Percentiles rank a stretch among this genome's conserved stretches.
phyloP scores from a whole-genome alignment of 2,329 filamentous ascomycete species.

The Penicillium sp. region DNA sequence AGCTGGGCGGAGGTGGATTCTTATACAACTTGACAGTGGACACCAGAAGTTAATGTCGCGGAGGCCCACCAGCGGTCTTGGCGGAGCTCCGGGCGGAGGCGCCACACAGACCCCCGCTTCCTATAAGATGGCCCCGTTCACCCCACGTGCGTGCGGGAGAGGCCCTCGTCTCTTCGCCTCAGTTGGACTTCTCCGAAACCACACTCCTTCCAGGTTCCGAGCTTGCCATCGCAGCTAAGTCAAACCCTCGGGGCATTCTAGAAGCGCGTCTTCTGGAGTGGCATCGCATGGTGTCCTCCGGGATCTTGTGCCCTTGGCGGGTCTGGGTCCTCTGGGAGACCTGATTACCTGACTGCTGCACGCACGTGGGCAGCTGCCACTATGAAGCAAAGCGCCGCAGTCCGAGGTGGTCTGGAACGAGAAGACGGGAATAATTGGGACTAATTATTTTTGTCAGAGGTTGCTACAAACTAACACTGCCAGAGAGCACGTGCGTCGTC shows the following conservation, averaged over 20 bases:
- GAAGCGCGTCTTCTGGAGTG: neutral
- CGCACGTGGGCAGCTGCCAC: neutral
- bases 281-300: neutral
- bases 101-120: slow-evolving; percentile 12
- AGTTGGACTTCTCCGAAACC: neutral
- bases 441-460: no score
- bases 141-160: slow-evolving; percentile 15
- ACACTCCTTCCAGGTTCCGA: neutral
- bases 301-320: neutral
- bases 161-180: neutral
- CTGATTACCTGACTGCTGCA: neutral
- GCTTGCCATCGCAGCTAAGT: neutral
- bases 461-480: no score
- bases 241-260: neutral
- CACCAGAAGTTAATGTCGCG: neutral
- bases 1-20: slow-evolving; percentile 6
- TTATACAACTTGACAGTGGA: slow-evolving; percentile 1
- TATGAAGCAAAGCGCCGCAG: neutral
- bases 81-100: slow-evolving; percentile 9
- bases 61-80: slow-evolving; percentile 15
- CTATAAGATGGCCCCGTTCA: slow-evolving; percentile 15
- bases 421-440: no score
- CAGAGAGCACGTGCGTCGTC: no score
- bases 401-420: neutral
- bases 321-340: neutral